Conservation (phyloP, 345 rosid genomes). For the Eucalyptus sp. region DNA sequence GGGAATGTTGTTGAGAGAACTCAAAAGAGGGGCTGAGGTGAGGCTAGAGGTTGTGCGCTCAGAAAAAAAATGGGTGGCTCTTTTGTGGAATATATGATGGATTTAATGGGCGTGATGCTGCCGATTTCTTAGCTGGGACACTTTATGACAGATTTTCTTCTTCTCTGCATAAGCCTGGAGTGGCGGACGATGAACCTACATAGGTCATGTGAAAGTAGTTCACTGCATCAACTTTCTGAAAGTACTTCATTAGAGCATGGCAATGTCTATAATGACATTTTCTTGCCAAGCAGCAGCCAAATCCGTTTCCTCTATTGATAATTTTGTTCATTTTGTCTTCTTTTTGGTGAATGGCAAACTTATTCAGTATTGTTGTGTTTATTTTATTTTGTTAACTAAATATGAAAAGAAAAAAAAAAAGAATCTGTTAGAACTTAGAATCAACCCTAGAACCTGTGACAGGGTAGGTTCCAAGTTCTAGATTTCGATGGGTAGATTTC, state of each 20-base stretch:
- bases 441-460: fast-evolving
- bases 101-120: slow-evolving; percentile 8
- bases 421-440: fast-evolving
- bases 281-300: background rate
- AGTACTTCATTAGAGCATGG: background rate
- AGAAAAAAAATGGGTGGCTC: background rate
- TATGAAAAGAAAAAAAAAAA: too few species aligned
- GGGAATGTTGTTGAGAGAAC: too few species aligned
- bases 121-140: slow-evolving; percentile 2
- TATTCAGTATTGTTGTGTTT: fast-evolving
- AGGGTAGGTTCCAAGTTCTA: fast-evolving
- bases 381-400: too few species aligned
- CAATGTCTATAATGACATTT: background rate
- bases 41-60: too few species aligned
- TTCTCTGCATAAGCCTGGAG: background rate
- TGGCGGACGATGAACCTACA: background rate
- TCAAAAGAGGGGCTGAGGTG: too few species aligned
- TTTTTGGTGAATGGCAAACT: too few species aligned
- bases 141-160: background rate
- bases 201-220: background rate
- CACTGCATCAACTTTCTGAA: background rate
- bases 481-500: fast-evolving
- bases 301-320: too few species aligned
- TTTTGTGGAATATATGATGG: slow-evolving; percentile 14
- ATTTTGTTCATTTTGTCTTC: too few species aligned